Base-by-base conservation (phyloP, 805 yeast genomes). In the Wickerhamomyces chaumierensis region DNA sequence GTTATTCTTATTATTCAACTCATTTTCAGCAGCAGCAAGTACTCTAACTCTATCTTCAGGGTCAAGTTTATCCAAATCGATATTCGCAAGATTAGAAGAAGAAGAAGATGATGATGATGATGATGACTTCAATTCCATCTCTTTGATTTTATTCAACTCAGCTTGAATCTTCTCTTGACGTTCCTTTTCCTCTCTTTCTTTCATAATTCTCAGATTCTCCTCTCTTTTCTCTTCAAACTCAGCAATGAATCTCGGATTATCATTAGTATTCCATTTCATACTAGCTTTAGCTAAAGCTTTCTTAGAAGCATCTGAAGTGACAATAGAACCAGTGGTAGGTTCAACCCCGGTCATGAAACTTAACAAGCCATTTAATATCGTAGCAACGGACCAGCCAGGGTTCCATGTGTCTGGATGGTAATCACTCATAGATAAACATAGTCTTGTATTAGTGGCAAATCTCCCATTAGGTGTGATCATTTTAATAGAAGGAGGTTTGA, bases 341-440 rank as follows among this genome's bases (percentile, higher is more conserved):
- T 88, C 96, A 42, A 74, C 73, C 9, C 92, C 80, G 1, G 94
- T 85, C 97, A 88, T 88, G 53, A 88, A 88, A 55, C 95, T 84
- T 47, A 88, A 64, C 29, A 88, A 63, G 0, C 96, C 97, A 11
- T 78, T 83, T 48, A 88, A 66, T 17, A 88, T 88, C 0, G 96
- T 87, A 27, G 85, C 68, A 19, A 88, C 96, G 34, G 87, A 77
- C 96, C 96, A 88, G 6, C 94, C 86, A 1, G 97, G 96, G 57
- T 88, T 87, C 97, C 97, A 88, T 1, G 81, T 65, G 57, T 87
- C 92, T 3, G 95, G 96, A 51, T 88, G 97, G 58, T 76, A 88
- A 61, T 88, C 96, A 51, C 94, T 80, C 81, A 88, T 87, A n/a
- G 88, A 78, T 36, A 88, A 65, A 61, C 97, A 88, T 20, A 88